These are phyloP conservation scores for Arthrobotrys megalospora DNA, from an alignment of 2,329 filamentous ascomycete genomes.

Conservation along the genomic window DNA sequence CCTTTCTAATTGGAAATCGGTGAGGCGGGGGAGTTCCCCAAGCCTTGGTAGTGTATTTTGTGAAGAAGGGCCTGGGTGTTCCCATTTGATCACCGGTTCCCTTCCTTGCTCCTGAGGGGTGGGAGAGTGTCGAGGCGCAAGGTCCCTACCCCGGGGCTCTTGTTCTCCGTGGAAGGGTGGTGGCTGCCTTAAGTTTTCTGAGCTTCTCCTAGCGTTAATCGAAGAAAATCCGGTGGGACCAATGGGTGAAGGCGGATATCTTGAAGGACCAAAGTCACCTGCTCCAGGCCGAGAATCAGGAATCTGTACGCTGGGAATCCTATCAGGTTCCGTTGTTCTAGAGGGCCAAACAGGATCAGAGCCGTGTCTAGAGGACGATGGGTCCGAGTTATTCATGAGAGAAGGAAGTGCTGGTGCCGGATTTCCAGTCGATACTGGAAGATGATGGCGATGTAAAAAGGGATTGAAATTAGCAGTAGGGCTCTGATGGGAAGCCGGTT, in stretches of 20 bases:
- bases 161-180: slow-evolving; percentile 27
- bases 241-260: slow-evolving; percentile 56
- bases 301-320: slow-evolving; percentile 44
- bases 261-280: slow-evolving; percentile 57
- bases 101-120: slow-evolving; percentile 38
- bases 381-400: slow-evolving; percentile 38
- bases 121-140: slow-evolving; percentile 42
- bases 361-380: slow-evolving; percentile 19
- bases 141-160: slow-evolving; percentile 47
- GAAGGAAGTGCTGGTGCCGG: slow-evolving; percentile 37
- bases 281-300: slow-evolving; percentile 56
- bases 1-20: slow-evolving; percentile 52
- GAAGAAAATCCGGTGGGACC: slow-evolving; percentile 40
- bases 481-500: slow-evolving; percentile 35
- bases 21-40: slow-evolving; percentile 50
- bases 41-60: slow-evolving; percentile 50
- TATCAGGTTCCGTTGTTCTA: slow-evolving; percentile 40
- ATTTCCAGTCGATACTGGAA: slow-evolving; percentile 42
- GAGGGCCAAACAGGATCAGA: slow-evolving; percentile 43
- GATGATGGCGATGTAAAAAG: slow-evolving; percentile 57
- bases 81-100: slow-evolving; percentile 49
- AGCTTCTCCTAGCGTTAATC: slow-evolving; percentile 54
- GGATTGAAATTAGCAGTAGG: slow-evolving; percentile 56
- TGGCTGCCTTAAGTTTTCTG: slow-evolving; percentile 45
- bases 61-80: slow-evolving; percentile 28